A percentile compares a stretch with the other conserved stretches of the same genome.
Conservation (phyloP, 2,329 filamentous ascomycete species). For the Exutisphaerella laricina region DNA sequence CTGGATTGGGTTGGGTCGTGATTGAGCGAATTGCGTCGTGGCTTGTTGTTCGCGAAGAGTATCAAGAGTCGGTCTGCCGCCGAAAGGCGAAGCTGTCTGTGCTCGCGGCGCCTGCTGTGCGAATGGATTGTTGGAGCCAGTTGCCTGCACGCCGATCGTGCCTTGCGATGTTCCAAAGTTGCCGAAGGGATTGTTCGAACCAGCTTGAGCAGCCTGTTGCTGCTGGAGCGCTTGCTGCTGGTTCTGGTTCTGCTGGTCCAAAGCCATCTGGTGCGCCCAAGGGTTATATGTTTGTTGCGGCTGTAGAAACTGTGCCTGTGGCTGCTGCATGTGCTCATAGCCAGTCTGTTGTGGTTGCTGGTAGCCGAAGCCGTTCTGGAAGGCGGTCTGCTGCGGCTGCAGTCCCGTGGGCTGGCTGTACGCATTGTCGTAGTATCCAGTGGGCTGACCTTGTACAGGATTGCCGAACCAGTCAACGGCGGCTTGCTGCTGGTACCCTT, state of each 20-base stretch:
- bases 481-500: constrained; percentile 94
- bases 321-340: constrained; percentile 56
- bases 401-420: constrained; percentile 76
- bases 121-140: constrained; percentile 97
- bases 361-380: constrained; percentile 60
- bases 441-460: constrained; percentile 65
- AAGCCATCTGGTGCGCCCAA: constrained; percentile 40
- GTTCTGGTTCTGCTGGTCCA: constrained; percentile 54
- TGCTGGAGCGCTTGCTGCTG: constrained; percentile 48
- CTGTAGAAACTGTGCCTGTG: constrained; percentile 49
- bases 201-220: constrained; percentile 63
- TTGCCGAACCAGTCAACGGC: constrained; percentile 98
- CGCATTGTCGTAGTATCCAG: constrained; percentile 61
- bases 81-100: constrained; percentile 47
- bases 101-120: constrained; percentile 62
- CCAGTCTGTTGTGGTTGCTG: constrained; percentile 59
- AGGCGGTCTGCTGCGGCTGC: constrained; percentile 56
- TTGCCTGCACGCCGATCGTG: constrained; percentile 72
- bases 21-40: constrained; percentile 53
- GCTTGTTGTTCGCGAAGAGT: constrained; percentile 80
- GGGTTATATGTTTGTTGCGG: constrained; percentile 56
- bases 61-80: constrained; percentile 64
- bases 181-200: constrained; percentile 94
- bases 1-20: constrained; percentile 43
- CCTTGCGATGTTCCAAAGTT: constrained; percentile 52